Evolutionary conservation across 78 protist species (phyloP).

Genomic region (slime mould (Dictyostelium discoideum)): DNA sequence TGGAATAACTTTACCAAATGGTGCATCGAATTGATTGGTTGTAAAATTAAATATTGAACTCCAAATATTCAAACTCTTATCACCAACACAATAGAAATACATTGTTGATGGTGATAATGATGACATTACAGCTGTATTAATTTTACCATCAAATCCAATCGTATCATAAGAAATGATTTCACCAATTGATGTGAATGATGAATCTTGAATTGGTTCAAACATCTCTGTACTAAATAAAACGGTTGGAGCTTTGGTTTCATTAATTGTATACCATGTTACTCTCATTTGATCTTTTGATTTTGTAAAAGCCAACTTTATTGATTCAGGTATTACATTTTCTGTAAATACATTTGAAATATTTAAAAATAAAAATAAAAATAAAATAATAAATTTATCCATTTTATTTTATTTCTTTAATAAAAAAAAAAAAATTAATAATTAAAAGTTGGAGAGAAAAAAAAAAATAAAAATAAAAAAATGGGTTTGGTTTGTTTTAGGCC

Average conservation of each 20-base stretch:
- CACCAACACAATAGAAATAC: conserved; percentile 45
- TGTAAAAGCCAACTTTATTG: conserved; percentile 23
- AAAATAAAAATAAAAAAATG: too few species aligned
- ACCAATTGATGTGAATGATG: not conserved
- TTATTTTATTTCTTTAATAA: too few species aligned
- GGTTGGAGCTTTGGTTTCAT: not conserved
- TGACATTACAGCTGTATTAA: not conserved
- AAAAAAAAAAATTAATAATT: too few species aligned
- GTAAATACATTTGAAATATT: not conserved
- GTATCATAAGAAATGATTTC: not conserved
- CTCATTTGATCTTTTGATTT: not conserved
- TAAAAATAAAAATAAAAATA: too few species aligned
- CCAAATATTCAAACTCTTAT: not conserved
- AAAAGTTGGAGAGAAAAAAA: too few species aligned
- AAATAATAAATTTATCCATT: not conserved
- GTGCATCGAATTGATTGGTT: not conserved
- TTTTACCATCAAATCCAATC: not conserved
- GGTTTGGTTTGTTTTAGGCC: too few species aligned
- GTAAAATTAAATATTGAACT: conserved; percentile 33
- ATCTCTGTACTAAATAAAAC: not conserved
- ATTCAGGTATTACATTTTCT: not conserved
- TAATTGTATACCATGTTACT: conserved; percentile 49
- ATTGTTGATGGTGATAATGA: not conserved
- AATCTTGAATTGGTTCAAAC: not conserved
- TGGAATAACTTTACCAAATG: not conserved